Conservation (phyloP, 768 basidiomycete species). For the Hericium rajendrae region DNA sequence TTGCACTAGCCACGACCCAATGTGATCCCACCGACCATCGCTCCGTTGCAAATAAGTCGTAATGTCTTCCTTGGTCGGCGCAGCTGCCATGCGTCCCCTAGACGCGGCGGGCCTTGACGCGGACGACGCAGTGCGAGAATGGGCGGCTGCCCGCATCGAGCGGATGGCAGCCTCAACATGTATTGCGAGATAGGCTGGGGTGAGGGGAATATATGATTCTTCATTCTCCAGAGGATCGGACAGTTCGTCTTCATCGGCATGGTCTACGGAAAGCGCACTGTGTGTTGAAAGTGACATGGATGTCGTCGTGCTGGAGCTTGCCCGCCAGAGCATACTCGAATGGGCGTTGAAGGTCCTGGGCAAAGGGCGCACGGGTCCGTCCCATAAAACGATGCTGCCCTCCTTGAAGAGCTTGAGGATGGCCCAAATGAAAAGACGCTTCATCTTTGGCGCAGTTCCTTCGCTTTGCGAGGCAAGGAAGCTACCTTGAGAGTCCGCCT, state of each 20-base stretch:
- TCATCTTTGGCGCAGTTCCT: constrained; percentile 33
- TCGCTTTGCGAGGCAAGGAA: neutral
- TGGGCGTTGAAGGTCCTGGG: constrained; percentile 11
- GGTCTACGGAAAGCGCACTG: constrained; percentile 1
- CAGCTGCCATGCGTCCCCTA: constrained; percentile 11
- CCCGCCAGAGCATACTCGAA: constrained; percentile 38
- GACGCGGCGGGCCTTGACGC: constrained; percentile 8
- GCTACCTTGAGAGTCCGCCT: neutral
- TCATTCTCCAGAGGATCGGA: constrained; percentile 57
- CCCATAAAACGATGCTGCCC: constrained; percentile 68
- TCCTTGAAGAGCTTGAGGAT: constrained; percentile 57
- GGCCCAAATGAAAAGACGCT: constrained; percentile 59
- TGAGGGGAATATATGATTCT: constrained; percentile 59
- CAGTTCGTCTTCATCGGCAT: constrained; percentile 34
- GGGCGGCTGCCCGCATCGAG: constrained; percentile 18
- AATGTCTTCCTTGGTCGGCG: constrained; percentile 37
- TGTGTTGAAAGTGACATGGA: constrained; percentile 16
- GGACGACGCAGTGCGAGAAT: constrained; percentile 2
- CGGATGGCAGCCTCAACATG: constrained; percentile 38
- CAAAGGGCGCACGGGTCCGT: constrained; percentile 42
- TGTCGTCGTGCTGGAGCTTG: constrained; percentile 13
- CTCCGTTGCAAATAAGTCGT: constrained; percentile 31
- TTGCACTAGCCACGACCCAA: constrained; percentile 56
- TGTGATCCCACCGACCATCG: constrained; percentile 57
- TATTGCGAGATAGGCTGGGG: constrained; percentile 37